Evolutionary conservation across 2,329 filamentous ascomycete genomes (phyloP), one percentile per base, ranked within the genome.

Genomic region (Xylaria sp.): DNA sequence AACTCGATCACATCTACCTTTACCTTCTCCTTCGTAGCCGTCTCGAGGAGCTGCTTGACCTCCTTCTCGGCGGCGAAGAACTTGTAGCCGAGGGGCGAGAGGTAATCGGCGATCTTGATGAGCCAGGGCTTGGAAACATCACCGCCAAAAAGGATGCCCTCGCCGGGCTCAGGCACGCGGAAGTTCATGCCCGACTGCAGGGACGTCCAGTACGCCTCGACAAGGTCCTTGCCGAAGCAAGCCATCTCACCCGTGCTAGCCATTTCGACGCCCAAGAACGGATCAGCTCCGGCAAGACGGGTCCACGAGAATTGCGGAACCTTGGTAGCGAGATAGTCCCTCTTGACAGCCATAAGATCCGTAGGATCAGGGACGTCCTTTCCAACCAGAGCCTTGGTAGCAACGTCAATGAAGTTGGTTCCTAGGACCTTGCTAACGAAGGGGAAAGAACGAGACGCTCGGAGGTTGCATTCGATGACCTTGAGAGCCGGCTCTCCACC

Each of bases 291-390:
- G 44, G 94, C 93, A 54, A 99, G 87, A 81, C 94, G 91, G 59
- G 94, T 97, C 94, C 94, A 99, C 11, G 91, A 94, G 84, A 99
- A 99, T 75, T 99, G 94, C 20, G 94, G 92, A 46, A 99, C 94
- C 83, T 99, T 99, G 73, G 92, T 96, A 26, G 94, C 94, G 47
- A 96, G 78, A 75, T 97, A 97, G 75, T 96, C 86, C 61, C 92
- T 89, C 82, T 95, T 89, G 66, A 87, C 78, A 19, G 84, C 80
- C 94, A 99, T 99, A 58, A 94, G 86, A 69, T 99, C 93, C 39
- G 84, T 84, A 26, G 92, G 88, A 61, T 89, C 85, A 18, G 94
- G 93, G 2, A 97, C 89, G 51, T 93, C 80, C 71, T 89, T 87
- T 70, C 89, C 91, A 53, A 95, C 85, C 48, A 97, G 88, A 48